Conservation (phyloP, 371 early-diverging fungal genomes). For the Rhizomucor miehei region DNA sequence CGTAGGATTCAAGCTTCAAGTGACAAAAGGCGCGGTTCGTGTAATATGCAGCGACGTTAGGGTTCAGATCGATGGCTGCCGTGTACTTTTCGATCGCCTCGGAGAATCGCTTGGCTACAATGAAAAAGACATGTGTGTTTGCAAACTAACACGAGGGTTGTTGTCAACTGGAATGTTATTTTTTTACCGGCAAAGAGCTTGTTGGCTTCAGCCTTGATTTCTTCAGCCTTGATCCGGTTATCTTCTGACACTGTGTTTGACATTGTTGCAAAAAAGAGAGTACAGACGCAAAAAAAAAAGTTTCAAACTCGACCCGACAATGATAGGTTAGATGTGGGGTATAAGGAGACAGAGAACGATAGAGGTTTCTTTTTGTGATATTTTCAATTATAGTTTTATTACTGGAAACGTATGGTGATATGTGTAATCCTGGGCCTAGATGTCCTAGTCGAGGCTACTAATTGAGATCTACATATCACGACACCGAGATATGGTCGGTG, state of each 20-base stretch:
- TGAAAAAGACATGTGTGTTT: neutral
- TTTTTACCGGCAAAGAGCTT: conserved; percentile 68
- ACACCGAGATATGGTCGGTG: too few relatives aligned
- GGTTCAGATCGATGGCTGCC: conserved; percentile 79
- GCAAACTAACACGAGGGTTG: neutral
- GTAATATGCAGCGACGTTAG: conserved; percentile 82
- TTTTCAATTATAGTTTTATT: too few relatives aligned
- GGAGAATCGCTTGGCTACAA: conserved; percentile 70
- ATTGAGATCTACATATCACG: too few relatives aligned
- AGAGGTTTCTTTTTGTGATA: too few relatives aligned
- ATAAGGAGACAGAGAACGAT: too few relatives aligned
- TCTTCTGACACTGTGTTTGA: conserved; percentile 36
- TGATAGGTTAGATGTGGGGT: too few relatives aligned
- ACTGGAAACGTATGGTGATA: too few relatives aligned
- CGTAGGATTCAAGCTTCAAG: conserved; percentile 85
- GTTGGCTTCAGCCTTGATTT: conserved; percentile 78
- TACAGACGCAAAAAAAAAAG: too few relatives aligned
- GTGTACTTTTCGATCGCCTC: conserved; percentile 86
- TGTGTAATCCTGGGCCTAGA: too few relatives aligned
- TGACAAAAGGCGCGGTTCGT: conserved; percentile 93
- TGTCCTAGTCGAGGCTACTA: too few relatives aligned
- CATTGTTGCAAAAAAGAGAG: too few relatives aligned
- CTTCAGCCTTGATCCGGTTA: conserved; percentile 52
- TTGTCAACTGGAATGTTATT: neutral
- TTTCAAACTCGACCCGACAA: too few relatives aligned